A percentile compares a stretch with the other conserved stretches of the same genome.
Evolutionary conservation across 2,329 filamentous ascomycete genomes (phyloP).

Genomic region (Venturia aucupariae): DNA sequence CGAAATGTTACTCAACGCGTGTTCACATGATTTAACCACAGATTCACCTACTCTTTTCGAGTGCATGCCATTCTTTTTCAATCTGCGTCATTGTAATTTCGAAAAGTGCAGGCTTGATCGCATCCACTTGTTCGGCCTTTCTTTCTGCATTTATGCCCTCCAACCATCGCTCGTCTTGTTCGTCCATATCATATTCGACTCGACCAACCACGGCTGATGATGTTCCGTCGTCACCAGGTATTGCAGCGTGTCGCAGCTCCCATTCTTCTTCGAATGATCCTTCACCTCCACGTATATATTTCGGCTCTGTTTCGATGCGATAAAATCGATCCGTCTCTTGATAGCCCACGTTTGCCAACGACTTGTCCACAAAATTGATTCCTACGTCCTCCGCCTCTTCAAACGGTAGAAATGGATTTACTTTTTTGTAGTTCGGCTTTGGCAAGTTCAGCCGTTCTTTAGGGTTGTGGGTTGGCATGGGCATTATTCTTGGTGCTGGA

Average conservation of each 20-base stretch:
- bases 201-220: conserved; percentile 53
- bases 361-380: conserved; percentile 86
- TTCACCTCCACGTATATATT: conserved; percentile 54
- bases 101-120: conserved; percentile 86
- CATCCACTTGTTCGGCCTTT: conserved; percentile 63
- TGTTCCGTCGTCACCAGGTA: conserved; percentile 29
- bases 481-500: conserved; percentile 56
- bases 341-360: conserved; percentile 92
- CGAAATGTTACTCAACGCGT: background rate
- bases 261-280: conserved; percentile 52
- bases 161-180: conserved; percentile 96
- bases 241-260: conserved; percentile 5
- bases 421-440: conserved; percentile 63
- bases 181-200: conserved; percentile 99
- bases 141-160: conserved; percentile 72
- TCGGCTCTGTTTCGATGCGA: conserved; percentile 50
- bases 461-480: conserved; percentile 68
- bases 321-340: conserved; percentile 89
- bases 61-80: conserved; percentile 93
- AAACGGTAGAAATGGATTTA: conserved; percentile 69
- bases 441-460: conserved; percentile 74
- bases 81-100: conserved; percentile 99
- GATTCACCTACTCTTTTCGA: conserved; percentile 63
- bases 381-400: conserved; percentile 81
- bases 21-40: background rate